Conservation (phyloP, 2,329 filamentous ascomycete species). For the Calonectria leucothoes region DNA sequence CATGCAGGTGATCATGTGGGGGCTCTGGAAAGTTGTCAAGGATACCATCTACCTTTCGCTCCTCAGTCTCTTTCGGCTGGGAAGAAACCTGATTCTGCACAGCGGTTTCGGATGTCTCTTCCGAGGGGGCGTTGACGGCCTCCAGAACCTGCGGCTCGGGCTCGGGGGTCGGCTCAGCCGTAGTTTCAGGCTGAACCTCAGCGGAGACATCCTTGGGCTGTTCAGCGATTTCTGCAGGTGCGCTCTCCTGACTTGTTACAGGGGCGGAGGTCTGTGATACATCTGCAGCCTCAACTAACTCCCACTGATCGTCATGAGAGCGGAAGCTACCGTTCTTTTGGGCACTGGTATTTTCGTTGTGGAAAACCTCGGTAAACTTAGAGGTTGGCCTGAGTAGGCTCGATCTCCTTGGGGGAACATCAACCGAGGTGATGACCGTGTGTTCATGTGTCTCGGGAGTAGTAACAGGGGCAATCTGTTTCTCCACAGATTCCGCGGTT, state of each 20-base stretch:
- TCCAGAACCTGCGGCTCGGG: conserved; percentile 25
- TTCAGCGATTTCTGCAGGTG: not conserved
- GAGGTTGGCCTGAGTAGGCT: not conserved
- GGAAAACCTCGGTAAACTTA: not conserved
- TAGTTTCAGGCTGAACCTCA: conserved; percentile 4
- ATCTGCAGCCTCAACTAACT: conserved; percentile 26
- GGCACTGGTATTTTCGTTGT: not conserved
- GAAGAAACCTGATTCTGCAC: conserved; percentile 3
- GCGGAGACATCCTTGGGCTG: not conserved
- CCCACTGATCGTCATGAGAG: conserved; percentile 29
- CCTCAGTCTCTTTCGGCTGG: conserved; percentile 3
- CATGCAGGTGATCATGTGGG: conserved; percentile 21
- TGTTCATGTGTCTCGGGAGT: not conserved
- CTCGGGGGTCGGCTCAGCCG: conserved; percentile 8
- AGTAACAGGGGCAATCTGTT: not conserved
- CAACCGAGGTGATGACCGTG: not conserved
- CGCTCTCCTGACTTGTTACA: not conserved
- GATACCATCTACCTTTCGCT: conserved; percentile 12
- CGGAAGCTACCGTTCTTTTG: conserved; percentile 12
- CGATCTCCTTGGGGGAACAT: not conserved
- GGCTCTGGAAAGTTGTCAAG: conserved; percentile 34
- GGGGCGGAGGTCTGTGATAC: not conserved
- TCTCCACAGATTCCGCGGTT: not conserved
- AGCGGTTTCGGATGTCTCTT: conserved; percentile 6
- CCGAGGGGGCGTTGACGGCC: conserved; percentile 10